These are phyloP conservation scores for Przewalskia tangutica DNA, from an alignment of 257 asterid genomes.

Conservation along the genomic window DNA sequence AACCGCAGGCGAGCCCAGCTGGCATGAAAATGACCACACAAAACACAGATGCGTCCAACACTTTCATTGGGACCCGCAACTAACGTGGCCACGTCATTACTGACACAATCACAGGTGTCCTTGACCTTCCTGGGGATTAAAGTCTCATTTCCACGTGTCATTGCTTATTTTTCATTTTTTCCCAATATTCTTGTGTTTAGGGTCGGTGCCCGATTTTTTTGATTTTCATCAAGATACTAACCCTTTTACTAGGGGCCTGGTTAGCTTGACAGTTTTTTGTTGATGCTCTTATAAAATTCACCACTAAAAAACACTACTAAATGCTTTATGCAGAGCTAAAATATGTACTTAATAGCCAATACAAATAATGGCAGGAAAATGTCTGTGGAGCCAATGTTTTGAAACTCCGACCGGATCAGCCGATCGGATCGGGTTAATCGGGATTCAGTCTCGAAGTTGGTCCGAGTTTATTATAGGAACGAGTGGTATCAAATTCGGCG, in stretches of 20 bases:
- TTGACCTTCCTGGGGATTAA: constrained; percentile 14
- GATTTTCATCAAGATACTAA: too few relatives aligned
- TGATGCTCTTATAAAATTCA: neutral
- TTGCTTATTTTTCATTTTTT: neutral
- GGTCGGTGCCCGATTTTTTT: neutral
- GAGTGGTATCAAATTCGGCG: too few relatives aligned
- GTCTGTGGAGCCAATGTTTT: too few relatives aligned
- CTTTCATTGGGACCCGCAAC: constrained; percentile 18
- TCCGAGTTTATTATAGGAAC: too few relatives aligned
- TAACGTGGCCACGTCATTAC: constrained; percentile 54
- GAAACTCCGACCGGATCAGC: too few relatives aligned
- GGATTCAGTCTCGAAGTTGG: too few relatives aligned
- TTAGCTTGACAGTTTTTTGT: constrained; percentile 6
- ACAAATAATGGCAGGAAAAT: neutral
- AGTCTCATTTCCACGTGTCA: constrained; percentile 32
- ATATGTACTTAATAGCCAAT: neutral
- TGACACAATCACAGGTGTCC: constrained; percentile 38
- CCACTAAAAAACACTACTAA: neutral
- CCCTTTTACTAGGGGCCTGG: too few relatives aligned
- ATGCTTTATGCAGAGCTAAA: neutral
- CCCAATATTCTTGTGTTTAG: neutral
- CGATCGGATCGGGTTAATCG: too few relatives aligned
- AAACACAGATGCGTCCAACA: constrained; percentile 6
- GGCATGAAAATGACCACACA: constrained; percentile 10
- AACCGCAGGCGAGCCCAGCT: neutral